Evolutionary conservation across 2,329 filamentous ascomycete genomes (phyloP), one percentile per base, ranked within the genome.

Genomic region (Sordariomycetes sp.): DNA sequence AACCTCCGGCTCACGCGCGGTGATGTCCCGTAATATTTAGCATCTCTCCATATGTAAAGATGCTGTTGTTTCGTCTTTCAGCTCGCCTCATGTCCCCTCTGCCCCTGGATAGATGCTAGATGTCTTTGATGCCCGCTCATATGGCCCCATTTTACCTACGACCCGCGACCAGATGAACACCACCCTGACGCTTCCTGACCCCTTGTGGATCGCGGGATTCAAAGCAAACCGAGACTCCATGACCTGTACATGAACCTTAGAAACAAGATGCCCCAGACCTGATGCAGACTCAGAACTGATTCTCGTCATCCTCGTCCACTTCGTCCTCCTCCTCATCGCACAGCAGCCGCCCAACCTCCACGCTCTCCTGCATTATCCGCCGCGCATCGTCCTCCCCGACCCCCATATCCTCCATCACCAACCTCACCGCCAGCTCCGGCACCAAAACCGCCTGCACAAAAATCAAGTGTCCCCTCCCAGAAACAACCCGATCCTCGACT

Each of bases 391-490:
- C 66, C 52, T 69, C 68, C 2, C 62, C 66, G 24, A 78, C 71
- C 2, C 61, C 59, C 75, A 82, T 77, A 60, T 82, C 80, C 62
- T 83, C 77, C 69, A 74, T 76, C 60, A 82, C 79, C 55, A 84
- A 68, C 59, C 69, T 71, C 39, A 78, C 72, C 25, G 77, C 74
- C 61, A 82, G 65, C 67, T 95, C 90, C 0, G 89, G 87, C 25
- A 95, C 87, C 60, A 95, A 71, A 1, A 92, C 88, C 1, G 77
- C 76, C 68, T 90, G 86, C 2, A 90, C 81, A 63, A 86, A 92
- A 25, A 77, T 79, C 4, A 81, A 81, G 39, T 85, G 78, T 1
- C 87, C 86, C 35, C 85, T 76, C 1, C 80, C 79, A 15, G 85
- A 79, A 59, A 91, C 80, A 20, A 89, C 73, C 17, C 75, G 72